These are phyloP conservation scores for Diplodia sapinea DNA, from an alignment of 2,329 filamentous ascomycete genomes.

Conservation along the genomic window DNA sequence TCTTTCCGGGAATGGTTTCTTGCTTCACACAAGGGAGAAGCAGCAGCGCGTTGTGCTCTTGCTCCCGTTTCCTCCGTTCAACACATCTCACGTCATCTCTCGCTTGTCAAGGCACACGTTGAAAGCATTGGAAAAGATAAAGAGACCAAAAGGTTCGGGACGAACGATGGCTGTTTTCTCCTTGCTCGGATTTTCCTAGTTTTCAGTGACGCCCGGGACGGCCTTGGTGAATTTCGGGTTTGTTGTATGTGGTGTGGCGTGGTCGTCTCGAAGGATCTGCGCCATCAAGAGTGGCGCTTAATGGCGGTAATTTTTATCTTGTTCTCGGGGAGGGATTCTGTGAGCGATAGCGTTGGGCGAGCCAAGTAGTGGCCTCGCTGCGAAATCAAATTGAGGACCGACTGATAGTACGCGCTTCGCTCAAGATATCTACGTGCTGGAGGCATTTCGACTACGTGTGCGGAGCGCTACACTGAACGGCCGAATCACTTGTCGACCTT, in stretches of 20 bases:
- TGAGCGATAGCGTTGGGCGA: background rate
- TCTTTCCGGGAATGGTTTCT: background rate
- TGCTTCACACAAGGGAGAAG: background rate
- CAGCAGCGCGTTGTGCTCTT: conserved; percentile 3
- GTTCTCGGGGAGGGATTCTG: conserved; percentile 10
- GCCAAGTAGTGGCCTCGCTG: background rate
- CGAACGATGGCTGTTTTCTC: background rate
- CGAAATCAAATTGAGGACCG: background rate
- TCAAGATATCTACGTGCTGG: no score
- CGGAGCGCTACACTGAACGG: no score
- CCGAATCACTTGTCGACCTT: no score
- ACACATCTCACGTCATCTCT: background rate
- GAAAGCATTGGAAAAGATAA: background rate
- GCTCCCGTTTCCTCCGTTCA: background rate
- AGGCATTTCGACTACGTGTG: no score
- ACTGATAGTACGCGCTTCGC: background rate
- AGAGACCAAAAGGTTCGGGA: background rate
- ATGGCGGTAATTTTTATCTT: conserved; percentile 17
- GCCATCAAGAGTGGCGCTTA: background rate
- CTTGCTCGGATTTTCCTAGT: background rate
- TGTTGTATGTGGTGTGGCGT: background rate
- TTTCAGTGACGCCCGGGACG: background rate
- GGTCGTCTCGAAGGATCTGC: background rate
- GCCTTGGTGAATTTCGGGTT: background rate
- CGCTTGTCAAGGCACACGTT: conserved; percentile 1